A percentile compares a stretch with the other conserved stretches of the same genome.
These are phyloP conservation scores for Oidiodendron maius DNA, from an alignment of 495 filamentous ascomycete species.

Conservation along the genomic window DNA sequence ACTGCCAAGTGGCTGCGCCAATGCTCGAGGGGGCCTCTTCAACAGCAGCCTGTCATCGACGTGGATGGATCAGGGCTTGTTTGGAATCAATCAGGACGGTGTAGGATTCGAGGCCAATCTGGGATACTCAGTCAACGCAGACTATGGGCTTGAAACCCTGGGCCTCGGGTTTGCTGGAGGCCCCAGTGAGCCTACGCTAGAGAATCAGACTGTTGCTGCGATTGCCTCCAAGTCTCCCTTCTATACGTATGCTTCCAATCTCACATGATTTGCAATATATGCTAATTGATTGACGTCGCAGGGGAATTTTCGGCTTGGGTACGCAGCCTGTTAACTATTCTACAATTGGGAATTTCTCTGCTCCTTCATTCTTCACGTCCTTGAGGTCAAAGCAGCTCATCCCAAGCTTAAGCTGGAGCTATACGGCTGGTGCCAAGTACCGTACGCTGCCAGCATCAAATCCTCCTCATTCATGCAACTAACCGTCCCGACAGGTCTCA, in stretches of 20 bases:
- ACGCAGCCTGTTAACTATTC: slow-evolving; percentile 27
- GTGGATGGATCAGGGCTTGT: slow-evolving; percentile 35
- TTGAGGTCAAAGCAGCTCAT: slow-evolving; percentile 41
- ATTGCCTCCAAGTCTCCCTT: slow-evolving; percentile 38
- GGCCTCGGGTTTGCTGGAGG: slow-evolving; percentile 32
- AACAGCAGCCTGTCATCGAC: slow-evolving; percentile 41
- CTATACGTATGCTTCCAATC: slow-evolving; percentile 34
- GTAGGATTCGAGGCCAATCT: slow-evolving; percentile 37
- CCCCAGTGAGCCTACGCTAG: slow-evolving; percentile 32
- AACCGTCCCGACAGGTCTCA: slow-evolving; percentile 28
- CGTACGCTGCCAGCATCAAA: slow-evolving; percentile 21
- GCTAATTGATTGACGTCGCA: slow-evolving; percentile 13
- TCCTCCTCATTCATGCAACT: not conserved
- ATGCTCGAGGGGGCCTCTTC: slow-evolving; percentile 41
- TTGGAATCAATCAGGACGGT: slow-evolving; percentile 30
- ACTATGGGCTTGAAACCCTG: slow-evolving; percentile 47
- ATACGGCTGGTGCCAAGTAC: slow-evolving; percentile 51
- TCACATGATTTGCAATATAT: not conserved
- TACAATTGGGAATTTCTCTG: slow-evolving; percentile 20
- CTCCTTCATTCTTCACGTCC: slow-evolving; percentile 41
- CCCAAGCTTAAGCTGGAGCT: slow-evolving; percentile 49
- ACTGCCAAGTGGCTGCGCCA: slow-evolving; percentile 33
- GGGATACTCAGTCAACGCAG: slow-evolving; percentile 32
- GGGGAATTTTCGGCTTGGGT: slow-evolving; percentile 17
- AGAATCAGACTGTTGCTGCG: slow-evolving; percentile 40